Base-by-base conservation (phyloP, 805 yeast genomes). In the Kurtzmaniella fragi region DNA sequence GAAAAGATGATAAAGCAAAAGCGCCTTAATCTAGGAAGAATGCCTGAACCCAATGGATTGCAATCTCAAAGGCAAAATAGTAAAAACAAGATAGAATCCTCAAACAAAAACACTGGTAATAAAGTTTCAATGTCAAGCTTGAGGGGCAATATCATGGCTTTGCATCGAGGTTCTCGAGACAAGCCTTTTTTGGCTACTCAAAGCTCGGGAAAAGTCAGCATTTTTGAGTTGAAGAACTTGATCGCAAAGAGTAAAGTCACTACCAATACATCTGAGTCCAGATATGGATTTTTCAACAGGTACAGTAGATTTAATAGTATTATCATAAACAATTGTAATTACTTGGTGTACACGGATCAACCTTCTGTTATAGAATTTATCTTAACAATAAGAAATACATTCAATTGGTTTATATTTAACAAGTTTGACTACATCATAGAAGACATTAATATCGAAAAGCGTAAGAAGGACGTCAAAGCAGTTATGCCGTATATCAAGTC, bases 391-490 rank as follows among this genome's bases (percentile, higher is more conserved):
- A 12, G 12, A 12, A 10, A 28, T 12, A 28, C 30, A 10, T 6
- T 44, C 5, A 28, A 38, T 9, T 44, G 47, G 47, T 44, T 41
- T 20, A 41, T 35, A 7, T 20, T 38, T 5, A 36, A 39, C 16
- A 36, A 39, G 14, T 44, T 30, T 36, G 40, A 41, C n/a, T 44
- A 41, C 20, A 10, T 34, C 1, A 31, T 36, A 14, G 30, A 13
- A 2, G 14, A 20, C 5, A 23, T 27, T 12, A 20, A 37, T 23
- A 5, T 30, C 31, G 27, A 20, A 27, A 8, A 12, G 5, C 13
- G n/a, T 16, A 28, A 29, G 20, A 30, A 17, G 3, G 14, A n/a
- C 9, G 2, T 23, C 7, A 17, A 33, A 17, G 16, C 34, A 15
- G 17, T 11, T 7, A 25, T 35, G 17, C 41, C 36, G 7, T 4